phyloP scores from a whole-genome alignment of 208 protist species.

The Acanthamoeba culbertsoni region DNA sequence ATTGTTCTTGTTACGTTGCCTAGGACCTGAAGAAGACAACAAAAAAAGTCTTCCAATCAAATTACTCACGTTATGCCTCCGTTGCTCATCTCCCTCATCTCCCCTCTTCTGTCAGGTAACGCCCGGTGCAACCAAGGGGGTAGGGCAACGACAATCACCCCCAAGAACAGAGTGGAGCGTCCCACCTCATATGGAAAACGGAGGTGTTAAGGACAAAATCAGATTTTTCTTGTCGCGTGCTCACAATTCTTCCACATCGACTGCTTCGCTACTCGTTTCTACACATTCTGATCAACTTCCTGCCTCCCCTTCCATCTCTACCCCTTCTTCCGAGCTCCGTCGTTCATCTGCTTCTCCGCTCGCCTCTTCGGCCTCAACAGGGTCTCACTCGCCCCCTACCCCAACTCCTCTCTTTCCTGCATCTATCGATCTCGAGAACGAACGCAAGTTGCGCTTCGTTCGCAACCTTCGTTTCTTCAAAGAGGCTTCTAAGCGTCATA shows the following conservation, averaged over 20 bases:
- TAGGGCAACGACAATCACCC: no score
- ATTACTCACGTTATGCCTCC: no score
- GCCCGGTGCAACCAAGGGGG: background rate
- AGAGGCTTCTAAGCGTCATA: background rate
- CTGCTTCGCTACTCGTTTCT: background rate
- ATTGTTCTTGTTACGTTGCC: no score
- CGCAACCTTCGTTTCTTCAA: conserved; percentile 32
- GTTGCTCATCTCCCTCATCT: no score
- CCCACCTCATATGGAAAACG: background rate
- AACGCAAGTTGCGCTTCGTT: background rate
- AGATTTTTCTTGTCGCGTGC: conserved; percentile 3
- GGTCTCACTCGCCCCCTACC: background rate
- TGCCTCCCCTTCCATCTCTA: background rate
- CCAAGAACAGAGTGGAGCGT: background rate
- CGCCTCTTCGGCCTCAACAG: background rate
- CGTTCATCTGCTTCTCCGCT: background rate
- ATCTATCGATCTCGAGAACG: background rate
- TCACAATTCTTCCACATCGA: background rate
- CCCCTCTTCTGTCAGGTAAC: no score
- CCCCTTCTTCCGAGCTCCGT: background rate
- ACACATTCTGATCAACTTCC: background rate
- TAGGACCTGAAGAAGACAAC: no score
- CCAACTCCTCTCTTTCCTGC: background rate
- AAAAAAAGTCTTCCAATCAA: no score
- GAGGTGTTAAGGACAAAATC: conserved; percentile 32